A percentile compares a stretch with the other conserved stretches of the same genome.
Evolutionary conservation across 1,284 basidiomycete species (phyloP).

Genomic region (Sanghuangporus weigelae): DNA sequence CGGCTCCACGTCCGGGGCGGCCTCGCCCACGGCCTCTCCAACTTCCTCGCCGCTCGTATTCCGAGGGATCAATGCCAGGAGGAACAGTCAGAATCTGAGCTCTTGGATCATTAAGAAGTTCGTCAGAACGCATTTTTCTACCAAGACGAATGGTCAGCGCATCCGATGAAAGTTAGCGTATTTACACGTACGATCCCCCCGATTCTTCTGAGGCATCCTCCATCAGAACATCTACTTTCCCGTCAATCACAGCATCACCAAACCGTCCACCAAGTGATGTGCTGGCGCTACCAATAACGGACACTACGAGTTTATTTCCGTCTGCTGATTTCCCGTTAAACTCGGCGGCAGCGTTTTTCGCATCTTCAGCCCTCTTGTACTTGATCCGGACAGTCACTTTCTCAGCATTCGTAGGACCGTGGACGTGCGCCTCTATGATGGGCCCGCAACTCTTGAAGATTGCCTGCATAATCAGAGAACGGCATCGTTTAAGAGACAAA

Average conservation of each 20-base stretch:
- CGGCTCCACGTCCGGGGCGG: constrained; percentile 25
- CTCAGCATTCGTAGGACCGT: constrained; percentile 32
- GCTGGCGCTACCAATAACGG: constrained; percentile 47
- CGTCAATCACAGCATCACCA: constrained; percentile 44
- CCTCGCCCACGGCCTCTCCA: constrained; percentile 28
- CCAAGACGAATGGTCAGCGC: background rate
- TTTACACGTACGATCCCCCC: constrained; percentile 51
- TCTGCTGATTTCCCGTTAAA: constrained; percentile 82
- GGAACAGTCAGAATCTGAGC: constrained; percentile 67
- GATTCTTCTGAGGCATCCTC: constrained; percentile 50
- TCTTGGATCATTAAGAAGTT: constrained; percentile 61
- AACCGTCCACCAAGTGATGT: constrained; percentile 44
- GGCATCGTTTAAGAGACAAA: background rate
- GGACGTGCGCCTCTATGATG: constrained; percentile 50
- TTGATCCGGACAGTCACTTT: constrained; percentile 68
- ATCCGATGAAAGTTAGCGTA: background rate
- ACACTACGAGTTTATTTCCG: constrained; percentile 66
- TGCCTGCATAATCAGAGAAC: constrained; percentile 37
- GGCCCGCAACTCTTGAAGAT: constrained; percentile 80
- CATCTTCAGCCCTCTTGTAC: constrained; percentile 61
- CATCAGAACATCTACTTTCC: constrained; percentile 41
- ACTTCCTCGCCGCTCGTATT: constrained; percentile 36
- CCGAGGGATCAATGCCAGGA: constrained; percentile 56
- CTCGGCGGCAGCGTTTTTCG: constrained; percentile 61
- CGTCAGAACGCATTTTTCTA: constrained; percentile 85